Conservation (phyloP, 2,329 filamentous ascomycete genomes). For the Xylaria arbuscula region DNA sequence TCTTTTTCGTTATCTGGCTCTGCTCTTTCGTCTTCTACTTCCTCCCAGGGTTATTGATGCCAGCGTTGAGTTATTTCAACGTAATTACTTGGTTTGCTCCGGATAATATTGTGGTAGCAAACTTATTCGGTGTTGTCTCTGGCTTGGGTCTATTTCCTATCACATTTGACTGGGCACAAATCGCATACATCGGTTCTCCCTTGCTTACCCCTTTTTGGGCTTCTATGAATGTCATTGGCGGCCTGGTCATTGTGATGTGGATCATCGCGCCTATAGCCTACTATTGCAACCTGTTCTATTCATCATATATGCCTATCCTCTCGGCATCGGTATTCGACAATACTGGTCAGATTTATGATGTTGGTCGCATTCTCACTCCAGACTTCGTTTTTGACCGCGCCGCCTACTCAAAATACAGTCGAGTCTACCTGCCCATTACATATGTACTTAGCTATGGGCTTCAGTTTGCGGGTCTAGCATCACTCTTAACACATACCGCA, state of each 20-base stretch:
- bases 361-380: slow-evolving; percentile 79
- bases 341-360: slow-evolving; percentile 81
- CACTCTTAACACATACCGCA: slow-evolving; percentile 81
- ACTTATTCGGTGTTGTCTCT: slow-evolving; percentile 86
- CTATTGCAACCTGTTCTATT: slow-evolving; percentile 82
- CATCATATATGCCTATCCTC: slow-evolving; percentile 87
- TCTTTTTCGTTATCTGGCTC: slow-evolving; percentile 80
- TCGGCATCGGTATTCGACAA: slow-evolving; percentile 90
- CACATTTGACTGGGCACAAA: slow-evolving; percentile 92
- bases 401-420: slow-evolving; percentile 83
- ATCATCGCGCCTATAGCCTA: slow-evolving; percentile 82
- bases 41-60: slow-evolving; percentile 82
- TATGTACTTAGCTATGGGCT: slow-evolving; percentile 89
- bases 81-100: slow-evolving; percentile 90
- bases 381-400: slow-evolving; percentile 82
- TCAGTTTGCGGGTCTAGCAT: slow-evolving; percentile 84
- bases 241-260: slow-evolving; percentile 86
- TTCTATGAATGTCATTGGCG: slow-evolving; percentile 84
- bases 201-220: slow-evolving; percentile 88
- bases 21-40: slow-evolving; percentile 85
- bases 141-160: slow-evolving; percentile 85
- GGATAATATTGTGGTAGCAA: slow-evolving; percentile 85
- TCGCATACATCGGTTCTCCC: slow-evolving; percentile 87
- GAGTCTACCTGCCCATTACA: slow-evolving; percentile 86
- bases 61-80: slow-evolving; percentile 88